Evolutionary conservation across 345 rosid species (phyloP).

Genomic region (Rhizophora mangle): DNA sequence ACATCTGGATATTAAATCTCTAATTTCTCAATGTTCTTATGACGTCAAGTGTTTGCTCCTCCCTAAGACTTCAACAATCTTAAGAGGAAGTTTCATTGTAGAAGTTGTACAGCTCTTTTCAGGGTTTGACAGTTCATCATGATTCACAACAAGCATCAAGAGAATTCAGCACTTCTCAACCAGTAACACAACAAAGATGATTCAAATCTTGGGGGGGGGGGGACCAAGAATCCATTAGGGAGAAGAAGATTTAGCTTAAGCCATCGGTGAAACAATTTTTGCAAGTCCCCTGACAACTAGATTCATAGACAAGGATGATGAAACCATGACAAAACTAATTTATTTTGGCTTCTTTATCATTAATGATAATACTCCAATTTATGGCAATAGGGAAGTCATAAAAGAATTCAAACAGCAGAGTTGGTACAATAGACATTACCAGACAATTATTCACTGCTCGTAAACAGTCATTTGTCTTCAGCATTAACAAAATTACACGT

Average conservation of each 20-base stretch:
- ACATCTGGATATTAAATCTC: too few species aligned
- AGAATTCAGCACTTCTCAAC: not conserved
- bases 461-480: slow-evolving; percentile 94
- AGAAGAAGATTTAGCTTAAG: not conserved
- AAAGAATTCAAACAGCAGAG: slow-evolving; percentile 7
- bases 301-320: not conserved
- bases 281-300: too few species aligned
- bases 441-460: slow-evolving; percentile 77
- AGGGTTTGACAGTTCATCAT: too few species aligned
- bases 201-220: not conserved
- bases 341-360: not conserved
- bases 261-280: not conserved
- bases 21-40: too few species aligned
- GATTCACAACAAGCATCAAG: too few species aligned
- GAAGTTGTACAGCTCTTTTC: too few species aligned
- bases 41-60: too few species aligned
- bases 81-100: too few species aligned
- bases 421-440: slow-evolving; percentile 33
- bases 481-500: slow-evolving; percentile 79
- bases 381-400: not conserved
- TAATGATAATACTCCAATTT: not conserved
- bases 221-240: not conserved
- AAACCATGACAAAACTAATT: not conserved
- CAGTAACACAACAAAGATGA: not conserved
- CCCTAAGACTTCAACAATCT: too few species aligned